These are phyloP conservation scores for Protomyces arabidopsidicola DNA, from an alignment of 1,139 yeast species.

Conservation along the genomic window DNA sequence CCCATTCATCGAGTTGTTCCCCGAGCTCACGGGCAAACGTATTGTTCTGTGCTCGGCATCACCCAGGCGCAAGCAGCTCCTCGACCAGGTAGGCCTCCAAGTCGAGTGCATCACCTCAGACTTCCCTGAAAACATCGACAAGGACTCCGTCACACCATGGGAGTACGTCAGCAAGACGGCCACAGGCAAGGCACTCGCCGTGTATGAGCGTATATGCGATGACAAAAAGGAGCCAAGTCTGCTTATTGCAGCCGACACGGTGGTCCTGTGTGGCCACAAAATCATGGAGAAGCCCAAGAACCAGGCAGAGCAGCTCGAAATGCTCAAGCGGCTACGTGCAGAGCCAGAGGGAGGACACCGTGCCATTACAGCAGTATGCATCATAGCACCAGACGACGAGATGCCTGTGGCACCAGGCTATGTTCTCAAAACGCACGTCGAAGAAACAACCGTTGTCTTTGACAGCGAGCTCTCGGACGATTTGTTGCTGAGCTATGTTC, in stretches of 20 bases:
- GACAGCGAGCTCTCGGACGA: slow-evolving; percentile 50
- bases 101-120: slow-evolving; percentile 51
- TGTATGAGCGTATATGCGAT: slow-evolving; percentile 45
- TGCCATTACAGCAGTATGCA: slow-evolving; percentile 66
- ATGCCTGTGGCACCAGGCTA: slow-evolving; percentile 43
- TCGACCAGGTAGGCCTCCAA: slow-evolving; percentile 60
- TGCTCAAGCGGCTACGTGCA: slow-evolving; percentile 46
- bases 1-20: slow-evolving; percentile 29
- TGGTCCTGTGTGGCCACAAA: slow-evolving; percentile 57
- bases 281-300: slow-evolving; percentile 75
- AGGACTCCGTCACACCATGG: slow-evolving; percentile 40
- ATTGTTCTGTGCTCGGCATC: slow-evolving; percentile 78
- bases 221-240: slow-evolving; percentile 44
- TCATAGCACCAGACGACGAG: slow-evolving; percentile 46
- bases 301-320: slow-evolving; percentile 49
- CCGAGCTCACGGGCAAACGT: slow-evolving; percentile 33
- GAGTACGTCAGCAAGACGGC: slow-evolving; percentile 73
- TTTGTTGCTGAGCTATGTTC: slow-evolving; percentile 57
- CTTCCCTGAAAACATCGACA: slow-evolving; percentile 71
- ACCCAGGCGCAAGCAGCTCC: slow-evolving; percentile 68
- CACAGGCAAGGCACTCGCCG: slow-evolving; percentile 56
- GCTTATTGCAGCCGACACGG: slow-evolving; percentile 77
- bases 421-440: slow-evolving; percentile 42
- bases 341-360: slow-evolving; percentile 46
- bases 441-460: slow-evolving; percentile 49